phyloP scores from a whole-genome alignment of 1,139 yeast genomes.

The Blastobotrys elegans region DNA sequence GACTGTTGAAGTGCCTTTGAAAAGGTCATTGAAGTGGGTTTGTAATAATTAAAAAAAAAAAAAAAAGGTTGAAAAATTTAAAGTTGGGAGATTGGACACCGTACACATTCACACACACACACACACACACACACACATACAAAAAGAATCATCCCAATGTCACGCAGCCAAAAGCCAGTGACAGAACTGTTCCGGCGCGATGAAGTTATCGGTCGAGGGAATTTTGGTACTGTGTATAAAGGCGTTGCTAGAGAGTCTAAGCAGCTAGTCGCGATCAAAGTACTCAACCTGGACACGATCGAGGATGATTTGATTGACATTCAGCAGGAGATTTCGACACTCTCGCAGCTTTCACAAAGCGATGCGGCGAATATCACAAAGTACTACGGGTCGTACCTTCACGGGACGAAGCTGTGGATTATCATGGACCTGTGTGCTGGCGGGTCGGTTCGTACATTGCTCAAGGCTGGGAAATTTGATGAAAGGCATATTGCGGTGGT shows the following conservation, averaged over 20 bases:
- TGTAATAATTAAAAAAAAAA: not conserved
- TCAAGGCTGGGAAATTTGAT: slow-evolving; percentile 84
- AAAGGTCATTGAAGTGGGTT: slow-evolving; percentile 2
- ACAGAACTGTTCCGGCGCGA: slow-evolving; percentile 58
- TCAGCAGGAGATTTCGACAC: slow-evolving; percentile 85
- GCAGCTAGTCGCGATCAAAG: slow-evolving; percentile 87
- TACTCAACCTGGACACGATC: slow-evolving; percentile 83
- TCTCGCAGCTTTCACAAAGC: slow-evolving; percentile 72
- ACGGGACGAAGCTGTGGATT: slow-evolving; percentile 91
- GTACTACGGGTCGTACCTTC: slow-evolving; percentile 81
- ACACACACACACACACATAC: too few species aligned
- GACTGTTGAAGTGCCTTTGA: slow-evolving; percentile 9
- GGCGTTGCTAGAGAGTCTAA: slow-evolving; percentile 58
- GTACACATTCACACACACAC: too few species aligned
- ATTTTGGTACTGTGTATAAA: slow-evolving; percentile 94
- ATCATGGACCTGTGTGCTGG: slow-evolving; percentile 98
- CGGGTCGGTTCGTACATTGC: slow-evolving; percentile 82
- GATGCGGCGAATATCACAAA: slow-evolving; percentile 78
- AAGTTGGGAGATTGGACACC: too few species aligned
- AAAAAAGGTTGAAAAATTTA: not conserved
- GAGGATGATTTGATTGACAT: slow-evolving; percentile 95
- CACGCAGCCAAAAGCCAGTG: slow-evolving; percentile 18
- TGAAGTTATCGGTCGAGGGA: slow-evolving; percentile 92
- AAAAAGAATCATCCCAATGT: too few species aligned
- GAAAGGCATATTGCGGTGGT: slow-evolving; percentile 79